A percentile compares a stretch with the other conserved stretches of the same genome.
phyloP scores from a whole-genome alignment of 176 grass and related monocot genomes.

The barley (Hordeum vulgare) region MorexV3_pseudomolecules_assembly NC_058522.1:582086533-582087032 shows the following conservation, averaged over 20 bases:
- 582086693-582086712: slow-evolving; percentile 79
- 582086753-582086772: slow-evolving; percentile 44
- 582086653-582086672: slow-evolving; percentile 73
- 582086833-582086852: slow-evolving; percentile 47
- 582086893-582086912: slow-evolving; percentile 75
- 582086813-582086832: slow-evolving; percentile 25
- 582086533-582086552: slow-evolving; percentile 53
- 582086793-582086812: slow-evolving; percentile 14
- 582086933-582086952: slow-evolving; percentile 76
- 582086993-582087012: slow-evolving; percentile 35
- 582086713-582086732: slow-evolving; percentile 68
- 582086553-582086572: slow-evolving; percentile 22
- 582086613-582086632: slow-evolving; percentile 61
- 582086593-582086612: slow-evolving; percentile 41
- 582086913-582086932: slow-evolving; percentile 60
- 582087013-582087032: slow-evolving; percentile 44
- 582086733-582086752: slow-evolving; percentile 62
- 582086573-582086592: slow-evolving; percentile 5
- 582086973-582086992: slow-evolving; percentile 44
- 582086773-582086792: slow-evolving; percentile 23
- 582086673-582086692: slow-evolving; percentile 61
- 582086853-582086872: slow-evolving; percentile 56
- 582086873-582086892: slow-evolving; percentile 85
- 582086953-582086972: slow-evolving; percentile 49
- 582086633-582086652: slow-evolving; percentile 51